Evolutionary conservation across 116 monocot species (phyloP), one percentile per base, ranked within the genome.

Genomic region (Cymodocea nodosa): DNA sequence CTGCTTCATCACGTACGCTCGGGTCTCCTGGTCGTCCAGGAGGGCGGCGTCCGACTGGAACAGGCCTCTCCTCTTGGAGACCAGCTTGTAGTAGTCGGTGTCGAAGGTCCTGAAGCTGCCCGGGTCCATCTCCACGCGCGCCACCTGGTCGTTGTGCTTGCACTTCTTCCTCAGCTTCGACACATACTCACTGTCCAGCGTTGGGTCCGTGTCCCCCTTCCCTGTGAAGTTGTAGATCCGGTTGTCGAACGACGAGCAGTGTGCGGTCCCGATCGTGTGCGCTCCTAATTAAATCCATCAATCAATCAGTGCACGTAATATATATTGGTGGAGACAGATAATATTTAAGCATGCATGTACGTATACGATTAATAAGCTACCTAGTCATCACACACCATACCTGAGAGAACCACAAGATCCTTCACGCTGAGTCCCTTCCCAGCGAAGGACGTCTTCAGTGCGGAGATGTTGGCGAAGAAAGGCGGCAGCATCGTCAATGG

Each of bases 161-260:
- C 91, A 91, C 70, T 82, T 82, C 15, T 0, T 67, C 71, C 69
- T 77, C 64, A 91, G 64, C 52, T 64, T 70, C 0, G 56, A 19
- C 5, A 52, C 9, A 62, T 87, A 91, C 9, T 66, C 22, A 15
- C 23, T 62, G 69, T 91, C 84, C 15, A 91, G 40, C 3, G 70
- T 30, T 0, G 84, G 91, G 62, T 91, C 87, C 15, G 13, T 19
- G 51, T 69, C 74, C 2, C 74, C 79, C 16, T 67, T 76, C 0
- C 78, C 78, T 23, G 63, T 80, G 73, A 91, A 91, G 52, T 92
- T 92, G 87, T 92, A 92, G 49, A 92, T 77, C 4, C 82, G 77
- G 22, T 23, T 65, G 22, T 71, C 51, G 72, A 87, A 84, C 17
- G 70, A 67, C 16, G 78, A 65, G 84, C 91, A 92, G 44, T 79